These are phyloP conservation scores for Monilinia polystroma DNA, from an alignment of 2,329 filamentous ascomycete species.

Conservation along the genomic window DNA sequence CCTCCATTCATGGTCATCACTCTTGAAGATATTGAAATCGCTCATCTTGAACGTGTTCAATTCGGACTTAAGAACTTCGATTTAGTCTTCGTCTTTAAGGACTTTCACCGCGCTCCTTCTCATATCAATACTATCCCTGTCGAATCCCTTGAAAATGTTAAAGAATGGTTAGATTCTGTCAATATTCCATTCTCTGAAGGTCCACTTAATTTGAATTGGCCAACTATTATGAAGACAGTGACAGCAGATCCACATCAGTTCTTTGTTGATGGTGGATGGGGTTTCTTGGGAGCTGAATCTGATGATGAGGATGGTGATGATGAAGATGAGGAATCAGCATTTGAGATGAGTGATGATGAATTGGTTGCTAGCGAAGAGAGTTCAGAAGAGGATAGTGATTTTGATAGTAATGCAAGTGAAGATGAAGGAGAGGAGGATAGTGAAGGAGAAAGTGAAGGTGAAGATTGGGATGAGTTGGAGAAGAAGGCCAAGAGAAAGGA, in stretches of 20 bases:
- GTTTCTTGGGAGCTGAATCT: constrained; percentile 82
- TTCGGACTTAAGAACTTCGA: constrained; percentile 99
- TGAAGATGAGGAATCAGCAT: constrained; percentile 87
- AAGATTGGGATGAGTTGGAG: constrained; percentile 95
- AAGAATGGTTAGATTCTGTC: constrained; percentile 95
- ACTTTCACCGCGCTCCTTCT: constrained; percentile 84
- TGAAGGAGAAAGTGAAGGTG: constrained; percentile 73
- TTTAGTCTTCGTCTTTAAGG: constrained; percentile 96
- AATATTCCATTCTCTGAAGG: constrained; percentile 94
- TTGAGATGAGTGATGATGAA: constrained; percentile 86
- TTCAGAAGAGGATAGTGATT: constrained; percentile 88
- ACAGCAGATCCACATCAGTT: constrained; percentile 91
- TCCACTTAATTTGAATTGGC: constrained; percentile 97
- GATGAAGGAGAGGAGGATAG: constrained; percentile 76
- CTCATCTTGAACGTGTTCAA: constrained; percentile 91
- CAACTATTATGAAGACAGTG: constrained; percentile 99
- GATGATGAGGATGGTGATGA: constrained; percentile 78
- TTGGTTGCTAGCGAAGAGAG: constrained; percentile 69
- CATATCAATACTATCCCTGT: constrained; percentile 99
- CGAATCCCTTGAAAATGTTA: constrained; percentile 89
- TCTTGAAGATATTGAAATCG: constrained; percentile 92
- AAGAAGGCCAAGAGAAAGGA: constrained; percentile 87
- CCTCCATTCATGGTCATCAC: constrained; percentile 96
- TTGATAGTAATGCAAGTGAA: constrained; percentile 82
- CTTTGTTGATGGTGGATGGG: constrained; percentile 94